These are phyloP conservation scores for Acidiella bohemica DNA, from an alignment of 495 filamentous ascomycete species.

Conservation along the genomic window DNA sequence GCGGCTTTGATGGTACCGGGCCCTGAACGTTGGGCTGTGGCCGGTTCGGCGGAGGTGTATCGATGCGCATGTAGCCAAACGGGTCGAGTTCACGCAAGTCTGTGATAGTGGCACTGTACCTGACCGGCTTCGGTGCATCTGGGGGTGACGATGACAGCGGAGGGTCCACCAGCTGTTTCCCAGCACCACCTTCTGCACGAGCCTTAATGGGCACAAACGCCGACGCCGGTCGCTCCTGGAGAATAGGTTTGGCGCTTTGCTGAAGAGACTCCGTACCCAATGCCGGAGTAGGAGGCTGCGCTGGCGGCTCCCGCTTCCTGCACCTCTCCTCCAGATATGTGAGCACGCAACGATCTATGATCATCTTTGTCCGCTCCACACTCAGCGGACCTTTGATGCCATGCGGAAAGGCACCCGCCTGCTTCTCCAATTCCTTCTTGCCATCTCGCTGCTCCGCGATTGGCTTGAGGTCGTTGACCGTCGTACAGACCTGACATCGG, in stretches of 20 bases:
- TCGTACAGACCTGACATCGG: constrained; percentile 74
- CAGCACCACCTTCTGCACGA: background rate
- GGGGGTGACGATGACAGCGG: constrained; percentile 13
- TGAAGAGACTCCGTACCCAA: background rate
- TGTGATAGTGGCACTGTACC: constrained; percentile 14
- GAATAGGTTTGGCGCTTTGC: background rate
- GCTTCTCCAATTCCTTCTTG: constrained; percentile 13
- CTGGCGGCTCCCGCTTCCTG: constrained; percentile 23
- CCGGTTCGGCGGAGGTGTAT: constrained; percentile 10
- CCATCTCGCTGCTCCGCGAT: constrained; percentile 21
- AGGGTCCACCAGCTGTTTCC: constrained; percentile 9
- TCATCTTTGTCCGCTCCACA: constrained; percentile 34
- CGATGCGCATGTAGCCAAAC: constrained; percentile 8
- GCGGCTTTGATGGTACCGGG: background rate
- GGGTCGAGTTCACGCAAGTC: constrained; percentile 14
- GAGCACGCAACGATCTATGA: constrained; percentile 43
- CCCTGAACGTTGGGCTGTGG: constrained; percentile 3
- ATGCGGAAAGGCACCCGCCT: constrained; percentile 9
- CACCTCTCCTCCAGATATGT: constrained; percentile 34
- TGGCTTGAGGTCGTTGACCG: constrained; percentile 68
- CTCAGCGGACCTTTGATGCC: constrained; percentile 8
- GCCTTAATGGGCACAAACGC: background rate
- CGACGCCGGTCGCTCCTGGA: background rate
- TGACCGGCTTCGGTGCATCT: background rate
- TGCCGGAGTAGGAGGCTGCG: background rate